Evolutionary conservation across 345 rosid genomes (phyloP).

Genomic region (Gossypium australe): DNA sequence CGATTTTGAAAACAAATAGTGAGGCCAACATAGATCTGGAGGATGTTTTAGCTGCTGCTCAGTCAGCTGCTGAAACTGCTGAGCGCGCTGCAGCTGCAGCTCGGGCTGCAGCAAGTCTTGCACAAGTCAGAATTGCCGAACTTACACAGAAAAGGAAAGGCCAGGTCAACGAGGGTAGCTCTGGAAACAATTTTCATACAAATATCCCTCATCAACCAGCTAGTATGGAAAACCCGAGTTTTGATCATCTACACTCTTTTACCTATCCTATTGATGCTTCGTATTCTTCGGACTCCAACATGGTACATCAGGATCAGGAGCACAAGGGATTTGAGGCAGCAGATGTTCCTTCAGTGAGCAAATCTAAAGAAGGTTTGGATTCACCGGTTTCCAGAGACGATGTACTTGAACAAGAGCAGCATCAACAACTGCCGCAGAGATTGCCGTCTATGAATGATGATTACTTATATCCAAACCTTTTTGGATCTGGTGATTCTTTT

Average conservation of each 20-base stretch:
- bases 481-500: slow-evolving; percentile 33
- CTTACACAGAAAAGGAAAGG: slow-evolving; percentile 52
- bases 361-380: slow-evolving; percentile 25
- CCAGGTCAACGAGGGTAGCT: slow-evolving; percentile 27
- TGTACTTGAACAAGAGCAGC: slow-evolving; percentile 18
- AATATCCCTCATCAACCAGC: slow-evolving; percentile 30
- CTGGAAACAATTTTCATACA: slow-evolving; percentile 58
- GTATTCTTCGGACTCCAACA: slow-evolving; percentile 3
- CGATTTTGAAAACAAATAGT: slow-evolving; percentile 29
- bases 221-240: slow-evolving; percentile 23
- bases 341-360: slow-evolving; percentile 33
- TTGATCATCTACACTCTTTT: slow-evolving; percentile 40
- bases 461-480: slow-evolving; percentile 80
- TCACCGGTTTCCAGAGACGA: slow-evolving; percentile 24
- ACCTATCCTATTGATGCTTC: slow-evolving; percentile 9
- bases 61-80: slow-evolving; percentile 85
- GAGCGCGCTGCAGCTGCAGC: slow-evolving; percentile 92
- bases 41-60: slow-evolving; percentile 84
- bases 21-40: slow-evolving; percentile 56
- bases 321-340: slow-evolving; percentile 15
- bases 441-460: slow-evolving; percentile 73
- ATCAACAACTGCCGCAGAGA: slow-evolving; percentile 56
- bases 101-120: slow-evolving; percentile 88
- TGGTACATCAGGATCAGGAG: slow-evolving; percentile 12
- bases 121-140: slow-evolving; percentile 74